Evolutionary conservation across 129 eudicot species (phyloP).

Genomic region (Deinandra increscens): DNA sequence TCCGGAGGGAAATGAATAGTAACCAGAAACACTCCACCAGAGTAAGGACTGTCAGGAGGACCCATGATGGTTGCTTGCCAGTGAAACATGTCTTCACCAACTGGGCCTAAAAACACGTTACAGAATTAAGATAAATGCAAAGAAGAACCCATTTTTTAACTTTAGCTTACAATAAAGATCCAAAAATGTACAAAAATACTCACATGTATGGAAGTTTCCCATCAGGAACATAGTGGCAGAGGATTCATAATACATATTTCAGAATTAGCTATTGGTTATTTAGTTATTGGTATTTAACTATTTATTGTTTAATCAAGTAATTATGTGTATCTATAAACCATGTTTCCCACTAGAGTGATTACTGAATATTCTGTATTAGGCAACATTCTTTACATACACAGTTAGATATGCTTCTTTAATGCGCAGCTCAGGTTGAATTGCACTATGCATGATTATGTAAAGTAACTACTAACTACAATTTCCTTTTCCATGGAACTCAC

Average conservation of each 20-base stretch:
- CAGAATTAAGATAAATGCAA: slow-evolving; percentile 8
- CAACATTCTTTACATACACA: not conserved
- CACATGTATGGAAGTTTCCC: not conserved
- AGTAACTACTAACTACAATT: not conserved
- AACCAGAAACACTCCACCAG: slow-evolving; percentile 70
- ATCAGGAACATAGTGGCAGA: not conserved
- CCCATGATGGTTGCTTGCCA: slow-evolving; percentile 86
- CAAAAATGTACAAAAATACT: slow-evolving; percentile 6
- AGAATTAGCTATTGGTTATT: not conserved
- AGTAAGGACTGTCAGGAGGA: slow-evolving; percentile 71
- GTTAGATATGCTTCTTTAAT: not conserved
- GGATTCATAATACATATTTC: not conserved
- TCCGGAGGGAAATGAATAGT: slow-evolving; percentile 73
- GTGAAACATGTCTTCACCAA: slow-evolving; percentile 77
- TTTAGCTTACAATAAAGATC: not conserved
- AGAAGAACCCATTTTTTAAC: not conserved
- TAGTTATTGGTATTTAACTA: not conserved
- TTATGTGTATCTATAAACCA: not conserved
- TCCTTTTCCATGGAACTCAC: not conserved
- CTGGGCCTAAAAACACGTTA: slow-evolving; percentile 48
- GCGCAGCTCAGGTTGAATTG: not conserved
- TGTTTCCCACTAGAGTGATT: not conserved
- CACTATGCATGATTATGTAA: not conserved
- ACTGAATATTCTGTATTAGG: not conserved
- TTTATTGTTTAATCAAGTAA: not conserved